Percentiles rank a stretch among this genome's conserved stretches.
Conservation (phyloP, 73 alveolate species). For the Blepharisma japonicum region DNA sequence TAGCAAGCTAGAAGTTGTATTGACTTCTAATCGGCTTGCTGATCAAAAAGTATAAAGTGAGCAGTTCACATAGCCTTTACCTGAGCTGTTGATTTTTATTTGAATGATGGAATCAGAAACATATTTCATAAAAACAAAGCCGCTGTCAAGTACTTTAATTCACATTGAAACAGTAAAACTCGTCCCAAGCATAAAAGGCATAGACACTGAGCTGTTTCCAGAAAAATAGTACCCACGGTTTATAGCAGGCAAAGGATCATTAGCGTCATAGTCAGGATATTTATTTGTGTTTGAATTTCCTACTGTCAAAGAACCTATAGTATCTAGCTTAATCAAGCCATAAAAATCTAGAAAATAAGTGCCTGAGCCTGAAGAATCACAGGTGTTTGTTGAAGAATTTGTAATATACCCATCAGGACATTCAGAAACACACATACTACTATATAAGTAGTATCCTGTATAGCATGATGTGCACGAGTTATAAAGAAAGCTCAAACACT, state of each 20-base stretch:
- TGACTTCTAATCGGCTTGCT: no score
- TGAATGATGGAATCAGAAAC: no score
- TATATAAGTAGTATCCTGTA: neutral
- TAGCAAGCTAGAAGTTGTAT: no score
- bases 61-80: no score
- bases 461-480: neutral
- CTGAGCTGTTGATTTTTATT: no score
- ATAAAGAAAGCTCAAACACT: no score
- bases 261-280: neutral
- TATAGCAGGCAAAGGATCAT: constrained; percentile 8
- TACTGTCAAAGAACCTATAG: neutral
- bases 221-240: constrained; percentile 14
- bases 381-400: neutral
- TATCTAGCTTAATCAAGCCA: neutral
- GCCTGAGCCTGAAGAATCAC: neutral
- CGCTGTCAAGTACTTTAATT: no score
- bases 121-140: no score
- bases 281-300: neutral
- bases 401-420: constrained; percentile 1
- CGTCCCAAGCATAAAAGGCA: neutral
- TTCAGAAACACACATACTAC: neutral
- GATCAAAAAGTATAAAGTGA: no score
- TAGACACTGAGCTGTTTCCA: neutral
- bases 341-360: neutral
- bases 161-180: neutral